A percentile compares a stretch with the other conserved stretches of the same genome.
Conservation (phyloP, 2,329 filamentous ascomycete genomes). For the Plectosphaerella sp. region DNA sequence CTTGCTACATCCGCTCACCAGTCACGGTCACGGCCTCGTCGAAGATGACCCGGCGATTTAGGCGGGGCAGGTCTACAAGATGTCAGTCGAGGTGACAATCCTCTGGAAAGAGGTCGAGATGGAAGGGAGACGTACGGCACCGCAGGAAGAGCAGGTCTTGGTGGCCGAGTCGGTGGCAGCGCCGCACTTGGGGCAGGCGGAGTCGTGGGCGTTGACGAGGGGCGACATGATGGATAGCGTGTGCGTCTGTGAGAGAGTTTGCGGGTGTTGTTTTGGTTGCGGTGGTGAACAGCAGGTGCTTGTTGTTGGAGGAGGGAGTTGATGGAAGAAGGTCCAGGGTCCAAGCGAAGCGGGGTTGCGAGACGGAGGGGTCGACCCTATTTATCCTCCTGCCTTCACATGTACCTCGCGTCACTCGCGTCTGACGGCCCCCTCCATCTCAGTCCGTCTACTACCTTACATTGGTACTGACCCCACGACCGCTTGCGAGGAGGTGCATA, state of each 20-base stretch:
- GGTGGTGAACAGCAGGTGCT: neutral
- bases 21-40: constrained; percentile 4
- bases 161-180: constrained; percentile 33
- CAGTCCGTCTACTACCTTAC: neutral
- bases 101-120: neutral
- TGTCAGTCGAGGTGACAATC: neutral
- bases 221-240: constrained; percentile 14
- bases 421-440: neutral
- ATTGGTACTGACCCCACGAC: neutral
- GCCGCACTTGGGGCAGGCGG: constrained; percentile 54
- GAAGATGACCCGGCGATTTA: constrained; percentile 10
- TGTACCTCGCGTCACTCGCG: too few species aligned
- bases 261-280: neutral
- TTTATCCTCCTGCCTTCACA: neutral
- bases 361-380: neutral
- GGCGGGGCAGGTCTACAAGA: constrained; percentile 24
- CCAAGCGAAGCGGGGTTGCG: neutral
- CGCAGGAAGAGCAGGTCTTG: constrained; percentile 54
- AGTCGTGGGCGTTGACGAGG: constrained; percentile 29
- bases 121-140: constrained; percentile 42
- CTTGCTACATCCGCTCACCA: constrained; percentile 1
- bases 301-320: neutral
- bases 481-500: too few species aligned
- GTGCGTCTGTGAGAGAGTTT: neutral
- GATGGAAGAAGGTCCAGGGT: neutral